Conservation (phyloP, 148 eudicot species). For the Dianthus caryophyllus region DNA sequence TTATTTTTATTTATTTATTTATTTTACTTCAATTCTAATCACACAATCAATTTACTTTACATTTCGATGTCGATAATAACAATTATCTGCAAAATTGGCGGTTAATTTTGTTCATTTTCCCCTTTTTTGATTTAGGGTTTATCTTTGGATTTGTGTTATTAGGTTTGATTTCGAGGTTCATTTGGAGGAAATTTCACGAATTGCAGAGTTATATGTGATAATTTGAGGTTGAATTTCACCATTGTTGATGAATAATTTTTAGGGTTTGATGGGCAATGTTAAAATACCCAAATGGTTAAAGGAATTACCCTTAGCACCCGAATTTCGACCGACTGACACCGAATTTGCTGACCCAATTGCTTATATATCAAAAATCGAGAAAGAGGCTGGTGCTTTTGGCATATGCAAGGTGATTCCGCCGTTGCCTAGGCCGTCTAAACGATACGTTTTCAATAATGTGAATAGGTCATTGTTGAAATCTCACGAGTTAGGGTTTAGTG, state of each 20-base stretch:
- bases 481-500: conserved; percentile 50
- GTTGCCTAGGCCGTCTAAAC: conserved; percentile 80
- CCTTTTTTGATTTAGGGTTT: conserved; percentile 7
- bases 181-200: neutral
- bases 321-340: conserved; percentile 85
- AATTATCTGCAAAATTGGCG: neutral
- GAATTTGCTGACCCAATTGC: conserved; percentile 99
- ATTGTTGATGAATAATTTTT: conserved; percentile 21
- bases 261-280: conserved; percentile 54
- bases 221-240: neutral
- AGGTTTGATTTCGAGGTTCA: neutral
- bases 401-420: conserved; percentile 96
- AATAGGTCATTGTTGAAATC: conserved; percentile 65
- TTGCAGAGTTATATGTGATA: neutral
- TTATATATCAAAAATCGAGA: conserved; percentile 93
- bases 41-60: neutral
- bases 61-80: neutral
- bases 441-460: conserved; percentile 58
- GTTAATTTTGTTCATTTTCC: neutral
- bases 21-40: neutral
- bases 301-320: conserved; percentile 80
- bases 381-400: conserved; percentile 85
- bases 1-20: neutral
- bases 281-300: conserved; percentile 79
- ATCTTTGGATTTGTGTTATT: neutral